Conservation (phyloP, 139 green algal species). For the Chlamydomonas sp. region DNA sequence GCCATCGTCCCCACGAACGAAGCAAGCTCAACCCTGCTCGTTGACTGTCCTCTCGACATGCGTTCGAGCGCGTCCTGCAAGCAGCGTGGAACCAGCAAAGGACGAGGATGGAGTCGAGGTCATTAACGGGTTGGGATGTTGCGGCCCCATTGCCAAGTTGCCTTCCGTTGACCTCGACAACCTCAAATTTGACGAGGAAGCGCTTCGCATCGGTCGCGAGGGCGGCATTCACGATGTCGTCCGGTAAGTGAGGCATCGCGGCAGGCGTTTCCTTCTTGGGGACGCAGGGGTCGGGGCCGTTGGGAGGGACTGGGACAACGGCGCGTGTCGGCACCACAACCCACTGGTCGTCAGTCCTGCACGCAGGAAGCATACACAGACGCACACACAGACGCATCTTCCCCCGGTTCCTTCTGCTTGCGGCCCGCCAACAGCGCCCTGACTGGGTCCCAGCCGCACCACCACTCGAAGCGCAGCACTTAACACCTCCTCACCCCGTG, state of each 20-base stretch:
- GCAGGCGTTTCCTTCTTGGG: not conserved
- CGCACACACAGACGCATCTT: too few species aligned
- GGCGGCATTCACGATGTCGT: constrained; percentile 17
- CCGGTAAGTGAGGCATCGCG: not conserved
- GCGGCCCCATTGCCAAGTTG: not conserved
- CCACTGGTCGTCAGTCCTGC: too few species aligned
- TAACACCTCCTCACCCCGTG: too few species aligned
- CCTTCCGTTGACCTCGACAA: not conserved
- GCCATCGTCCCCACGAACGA: not conserved
- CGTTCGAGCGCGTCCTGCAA: not conserved
- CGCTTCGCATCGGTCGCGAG: not conserved
- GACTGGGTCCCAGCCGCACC: too few species aligned
- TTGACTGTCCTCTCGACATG: not conserved
- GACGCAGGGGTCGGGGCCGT: not conserved
- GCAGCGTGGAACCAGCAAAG: not conserved
- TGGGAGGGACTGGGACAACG: not conserved
- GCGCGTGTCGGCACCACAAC: not conserved
- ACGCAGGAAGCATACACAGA: not conserved
- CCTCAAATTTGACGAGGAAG: not conserved
- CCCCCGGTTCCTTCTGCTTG: too few species aligned
- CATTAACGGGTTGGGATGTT: not conserved
- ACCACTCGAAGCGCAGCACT: too few species aligned
- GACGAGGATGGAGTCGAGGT: not conserved
- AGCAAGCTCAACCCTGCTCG: not conserved
- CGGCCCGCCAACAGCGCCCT: too few species aligned